These are phyloP conservation scores for Podosphaera xanthii DNA, from an alignment of 2,329 filamentous ascomycete genomes.

Conservation along the genomic window DNA sequence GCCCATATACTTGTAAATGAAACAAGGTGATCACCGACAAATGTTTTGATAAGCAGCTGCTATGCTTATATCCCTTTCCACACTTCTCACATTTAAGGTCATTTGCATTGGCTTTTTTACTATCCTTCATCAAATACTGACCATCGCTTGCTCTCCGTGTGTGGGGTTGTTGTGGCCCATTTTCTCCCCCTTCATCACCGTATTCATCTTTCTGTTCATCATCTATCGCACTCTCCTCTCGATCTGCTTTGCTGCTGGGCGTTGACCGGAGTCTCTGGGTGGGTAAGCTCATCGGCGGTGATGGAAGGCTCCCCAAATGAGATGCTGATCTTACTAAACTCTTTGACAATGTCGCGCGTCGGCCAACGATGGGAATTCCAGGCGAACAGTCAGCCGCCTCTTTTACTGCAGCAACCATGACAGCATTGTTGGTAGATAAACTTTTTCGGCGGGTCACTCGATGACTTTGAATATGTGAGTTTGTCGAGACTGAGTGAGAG, in stretches of 20 bases:
- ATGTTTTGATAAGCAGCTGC: slow-evolving; percentile 99
- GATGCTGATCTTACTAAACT: slow-evolving; percentile 28
- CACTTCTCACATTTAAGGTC: slow-evolving; percentile 94
- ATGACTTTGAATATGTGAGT: slow-evolving; percentile 57
- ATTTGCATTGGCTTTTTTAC: slow-evolving; percentile 53
- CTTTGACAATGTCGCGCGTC: slow-evolving; percentile 50
- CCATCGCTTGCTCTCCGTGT: slow-evolving; percentile 59
- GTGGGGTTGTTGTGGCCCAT: slow-evolving; percentile 23
- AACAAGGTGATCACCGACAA: slow-evolving; percentile 66
- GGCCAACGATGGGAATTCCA: slow-evolving; percentile 33
- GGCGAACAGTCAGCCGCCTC: slow-evolving; percentile 36
- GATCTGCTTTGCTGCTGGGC: slow-evolving; percentile 25
- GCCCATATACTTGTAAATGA: slow-evolving; percentile 8
- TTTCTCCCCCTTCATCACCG: slow-evolving; percentile 21
- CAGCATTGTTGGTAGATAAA: slow-evolving; percentile 53
- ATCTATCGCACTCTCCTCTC: slow-evolving; percentile 43
- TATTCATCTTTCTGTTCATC: slow-evolving; percentile 39
- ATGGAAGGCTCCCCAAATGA: slow-evolving; percentile 33
- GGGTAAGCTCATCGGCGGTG: slow-evolving; percentile 46
- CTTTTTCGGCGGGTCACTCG: slow-evolving; percentile 86
- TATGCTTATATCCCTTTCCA: slow-evolving; percentile 99
- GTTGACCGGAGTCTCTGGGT: slow-evolving; percentile 25
- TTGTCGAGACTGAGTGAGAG: slow-evolving; percentile 59
- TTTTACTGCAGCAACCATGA: slow-evolving; percentile 48
- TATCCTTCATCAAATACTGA: slow-evolving; percentile 57